phyloP scores from a whole-genome alignment of 2,329 filamentous ascomycete genomes.

The Ophioceras dolichostomum region DNA sequence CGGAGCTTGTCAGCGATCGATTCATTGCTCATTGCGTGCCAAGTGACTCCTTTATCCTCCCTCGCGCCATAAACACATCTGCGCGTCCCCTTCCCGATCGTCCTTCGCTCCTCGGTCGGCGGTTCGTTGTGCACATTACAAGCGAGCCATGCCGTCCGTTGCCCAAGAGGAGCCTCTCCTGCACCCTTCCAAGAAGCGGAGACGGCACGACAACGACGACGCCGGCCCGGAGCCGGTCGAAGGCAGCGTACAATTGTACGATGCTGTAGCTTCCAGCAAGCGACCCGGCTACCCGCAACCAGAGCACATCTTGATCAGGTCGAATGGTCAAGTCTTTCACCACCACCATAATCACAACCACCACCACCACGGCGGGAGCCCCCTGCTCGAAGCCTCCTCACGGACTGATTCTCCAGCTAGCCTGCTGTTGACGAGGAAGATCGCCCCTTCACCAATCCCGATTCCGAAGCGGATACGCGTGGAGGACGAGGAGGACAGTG shows the following conservation, averaged over 20 bases:
- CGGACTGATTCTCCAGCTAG: background rate
- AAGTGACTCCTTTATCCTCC: too few species aligned
- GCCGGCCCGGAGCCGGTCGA: conserved; percentile 5
- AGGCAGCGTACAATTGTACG: background rate
- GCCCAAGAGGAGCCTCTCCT: conserved; percentile 17
- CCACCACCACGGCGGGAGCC: background rate
- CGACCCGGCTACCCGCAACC: background rate
- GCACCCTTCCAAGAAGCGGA: conserved; percentile 21
- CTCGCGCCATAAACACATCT: too few species aligned
- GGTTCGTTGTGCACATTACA: background rate
- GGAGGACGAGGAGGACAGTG: conserved; percentile 1
- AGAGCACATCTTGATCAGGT: background rate
- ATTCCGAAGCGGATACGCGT: conserved; percentile 4
- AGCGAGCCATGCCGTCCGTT: conserved; percentile 21
- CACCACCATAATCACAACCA: background rate
- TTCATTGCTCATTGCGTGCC: too few species aligned
- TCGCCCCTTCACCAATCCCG: conserved; percentile 2
- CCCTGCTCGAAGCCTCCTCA: too few species aligned
- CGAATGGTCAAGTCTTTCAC: background rate
- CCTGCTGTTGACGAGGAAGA: background rate
- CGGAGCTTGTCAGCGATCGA: too few species aligned
- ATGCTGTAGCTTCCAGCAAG: background rate
- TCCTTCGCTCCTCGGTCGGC: background rate
- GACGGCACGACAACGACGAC: conserved; percentile 18
- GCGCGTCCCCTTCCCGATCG: background rate